These are phyloP conservation scores for Bretziella fagacearum DNA, from an alignment of 2,329 filamentous ascomycete species.

Conservation along the genomic window DNA sequence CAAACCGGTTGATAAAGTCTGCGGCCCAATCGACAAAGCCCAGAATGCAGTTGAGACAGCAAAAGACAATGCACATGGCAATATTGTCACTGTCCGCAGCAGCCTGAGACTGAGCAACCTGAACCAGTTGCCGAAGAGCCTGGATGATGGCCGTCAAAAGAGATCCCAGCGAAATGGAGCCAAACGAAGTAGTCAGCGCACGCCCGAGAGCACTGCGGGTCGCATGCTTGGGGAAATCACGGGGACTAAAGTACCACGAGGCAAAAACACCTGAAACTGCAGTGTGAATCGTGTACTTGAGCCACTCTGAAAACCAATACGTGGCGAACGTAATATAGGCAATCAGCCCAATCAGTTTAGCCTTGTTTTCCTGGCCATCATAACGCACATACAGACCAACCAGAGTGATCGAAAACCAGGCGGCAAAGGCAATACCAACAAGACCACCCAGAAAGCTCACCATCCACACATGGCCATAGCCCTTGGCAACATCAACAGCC, in stretches of 20 bases:
- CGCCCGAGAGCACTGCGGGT: conserved; percentile 72
- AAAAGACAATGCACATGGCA: conserved; percentile 48
- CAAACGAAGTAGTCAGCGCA: conserved; percentile 78
- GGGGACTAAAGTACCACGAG: conserved; percentile 73
- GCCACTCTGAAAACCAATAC: conserved; percentile 86
- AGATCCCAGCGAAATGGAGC: conserved; percentile 75
- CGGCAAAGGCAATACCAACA: conserved; percentile 55
- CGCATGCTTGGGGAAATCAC: conserved; percentile 55
- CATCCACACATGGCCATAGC: conserved; percentile 69
- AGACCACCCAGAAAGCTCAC: conserved; percentile 74
- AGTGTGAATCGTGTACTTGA: conserved; percentile 86
- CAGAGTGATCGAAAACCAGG: conserved; percentile 74
- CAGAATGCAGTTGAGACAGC: conserved; percentile 61
- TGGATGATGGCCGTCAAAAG: conserved; percentile 78
- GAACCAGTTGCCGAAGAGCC: conserved; percentile 64
- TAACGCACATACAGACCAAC: conserved; percentile 77
- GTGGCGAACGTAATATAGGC: conserved; percentile 80
- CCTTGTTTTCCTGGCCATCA: conserved; percentile 44
- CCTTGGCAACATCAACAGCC: conserved; percentile 67
- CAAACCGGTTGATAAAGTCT: conserved; percentile 79
- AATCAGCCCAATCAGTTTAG: conserved; percentile 66
- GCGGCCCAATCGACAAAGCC: conserved; percentile 68
- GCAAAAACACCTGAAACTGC: conserved; percentile 80
- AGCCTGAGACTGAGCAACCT: conserved; percentile 48
- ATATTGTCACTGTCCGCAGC: conserved; percentile 52